A percentile compares a stretch with the other conserved stretches of the same genome.
Evolutionary conservation across 2,329 filamentous ascomycete genomes (phyloP).

Genomic region (Epichloe typhina): DNA sequence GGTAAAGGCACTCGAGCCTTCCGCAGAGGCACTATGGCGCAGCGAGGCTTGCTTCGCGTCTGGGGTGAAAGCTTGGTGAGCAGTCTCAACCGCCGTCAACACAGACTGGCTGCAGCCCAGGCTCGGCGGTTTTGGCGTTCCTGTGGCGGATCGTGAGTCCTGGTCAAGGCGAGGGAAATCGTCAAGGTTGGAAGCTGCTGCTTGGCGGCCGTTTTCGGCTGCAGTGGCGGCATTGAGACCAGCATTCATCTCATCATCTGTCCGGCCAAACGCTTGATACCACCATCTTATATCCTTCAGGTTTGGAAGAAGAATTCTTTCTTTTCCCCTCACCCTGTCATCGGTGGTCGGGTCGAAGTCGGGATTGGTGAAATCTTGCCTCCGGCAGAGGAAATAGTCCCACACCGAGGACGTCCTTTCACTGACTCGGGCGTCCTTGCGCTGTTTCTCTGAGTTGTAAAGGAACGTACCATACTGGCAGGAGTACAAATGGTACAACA

Average conservation of each 20-base stretch:
- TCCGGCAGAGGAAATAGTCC: slow-evolving; percentile 83
- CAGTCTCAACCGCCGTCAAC: slow-evolving; percentile 44
- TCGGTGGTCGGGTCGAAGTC: slow-evolving; percentile 64
- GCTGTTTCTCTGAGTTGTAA: slow-evolving; percentile 87
- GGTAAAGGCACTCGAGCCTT: slow-evolving; percentile 30
- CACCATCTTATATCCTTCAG: slow-evolving; percentile 82
- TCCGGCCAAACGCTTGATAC: slow-evolving; percentile 74
- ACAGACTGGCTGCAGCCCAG: slow-evolving; percentile 36
- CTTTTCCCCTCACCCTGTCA: slow-evolving; percentile 65
- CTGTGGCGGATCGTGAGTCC: slow-evolving; percentile 11
- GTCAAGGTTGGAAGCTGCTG: slow-evolving; percentile 22
- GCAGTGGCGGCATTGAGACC: slow-evolving; percentile 41
- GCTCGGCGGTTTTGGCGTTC: slow-evolving; percentile 26
- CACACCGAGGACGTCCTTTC: slow-evolving; percentile 78
- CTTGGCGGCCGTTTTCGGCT: slow-evolving; percentile 29
- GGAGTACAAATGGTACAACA: slow-evolving; percentile 88
- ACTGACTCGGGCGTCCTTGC: slow-evolving; percentile 52
- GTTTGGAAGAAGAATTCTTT: slow-evolving; percentile 71
- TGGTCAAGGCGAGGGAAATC: slow-evolving; percentile 13
- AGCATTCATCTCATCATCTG: slow-evolving; percentile 87
- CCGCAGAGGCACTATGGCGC: slow-evolving; percentile 32
- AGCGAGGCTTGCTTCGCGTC: slow-evolving; percentile 22
- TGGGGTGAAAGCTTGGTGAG: slow-evolving; percentile 37
- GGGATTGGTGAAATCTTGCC: slow-evolving; percentile 68
- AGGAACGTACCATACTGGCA: slow-evolving; percentile 96